Evolutionary conservation across 352 stramenopile species (phyloP).

Genomic region (Phytopythium kandeliae): DNA sequence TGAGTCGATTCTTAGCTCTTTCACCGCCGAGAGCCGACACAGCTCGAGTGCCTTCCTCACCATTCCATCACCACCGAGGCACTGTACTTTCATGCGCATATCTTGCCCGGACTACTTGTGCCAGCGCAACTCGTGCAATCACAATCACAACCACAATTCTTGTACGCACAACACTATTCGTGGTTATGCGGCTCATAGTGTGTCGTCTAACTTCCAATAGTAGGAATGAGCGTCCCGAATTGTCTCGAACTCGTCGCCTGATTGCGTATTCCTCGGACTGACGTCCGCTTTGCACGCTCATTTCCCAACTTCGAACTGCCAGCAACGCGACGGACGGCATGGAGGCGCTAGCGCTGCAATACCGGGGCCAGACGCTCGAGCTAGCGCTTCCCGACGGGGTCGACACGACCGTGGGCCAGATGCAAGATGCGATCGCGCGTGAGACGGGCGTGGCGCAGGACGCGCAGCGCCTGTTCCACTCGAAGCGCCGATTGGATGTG

Average conservation of each 20-base stretch:
- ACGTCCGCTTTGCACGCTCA: neutral
- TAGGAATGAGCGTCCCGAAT: slow-evolving; percentile 3
- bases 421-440: slow-evolving; percentile 30
- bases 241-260: neutral
- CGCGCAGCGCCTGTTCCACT: slow-evolving; percentile 53
- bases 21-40: no score
- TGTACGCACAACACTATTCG: no score
- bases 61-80: no score
- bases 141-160: no score
- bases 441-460: slow-evolving; percentile 25
- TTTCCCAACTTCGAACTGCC: slow-evolving; percentile 20
- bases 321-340: slow-evolving; percentile 10
- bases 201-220: no score
- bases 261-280: slow-evolving; percentile 6
- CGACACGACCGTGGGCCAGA: slow-evolving; percentile 22
- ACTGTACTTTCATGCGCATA: no score
- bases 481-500: slow-evolving; percentile 40
- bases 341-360: slow-evolving; percentile 35
- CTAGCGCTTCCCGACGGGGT: slow-evolving; percentile 17
- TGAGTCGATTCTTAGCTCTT: no score
- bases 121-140: no score
- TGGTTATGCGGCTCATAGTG: no score
- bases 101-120: no score
- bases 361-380: slow-evolving; percentile 29
- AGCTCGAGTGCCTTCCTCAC: no score